Evolutionary conservation across 208 protist species (phyloP).

Genomic region (Balamuthia mandrillaris): DNA sequence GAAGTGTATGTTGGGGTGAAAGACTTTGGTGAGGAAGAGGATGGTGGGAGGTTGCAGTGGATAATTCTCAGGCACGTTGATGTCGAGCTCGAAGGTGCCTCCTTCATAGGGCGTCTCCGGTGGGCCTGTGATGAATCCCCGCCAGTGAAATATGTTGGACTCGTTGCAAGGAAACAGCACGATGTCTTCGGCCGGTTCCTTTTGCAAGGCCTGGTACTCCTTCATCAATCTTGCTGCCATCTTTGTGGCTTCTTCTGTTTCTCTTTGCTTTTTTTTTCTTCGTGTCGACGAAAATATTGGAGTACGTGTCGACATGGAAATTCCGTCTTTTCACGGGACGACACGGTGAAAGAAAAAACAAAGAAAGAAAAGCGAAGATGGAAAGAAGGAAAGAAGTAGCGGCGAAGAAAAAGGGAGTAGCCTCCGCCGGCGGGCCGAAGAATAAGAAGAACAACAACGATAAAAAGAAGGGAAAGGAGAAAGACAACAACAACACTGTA

Average conservation of each 20-base stretch:
- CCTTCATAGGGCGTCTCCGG: conserved; percentile 58
- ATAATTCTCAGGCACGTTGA: conserved; percentile 67
- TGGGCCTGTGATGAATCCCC: conserved; percentile 52
- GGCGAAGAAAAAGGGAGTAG: background rate
- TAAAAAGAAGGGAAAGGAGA: background rate
- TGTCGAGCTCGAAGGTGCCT: conserved; percentile 65
- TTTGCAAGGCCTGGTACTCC: conserved; percentile 12
- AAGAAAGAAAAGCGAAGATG: no score
- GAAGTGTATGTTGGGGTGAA: conserved; percentile 79
- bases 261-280: no score
- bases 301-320: no score
- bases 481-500: background rate
- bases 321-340: no score
- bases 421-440: background rate
- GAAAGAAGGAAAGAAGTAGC: background rate
- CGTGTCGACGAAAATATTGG: no score
- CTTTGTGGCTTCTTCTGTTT: no score
- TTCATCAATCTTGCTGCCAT: background rate
- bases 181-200: conserved; percentile 13
- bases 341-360: no score
- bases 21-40: conserved; percentile 73
- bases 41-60: conserved; percentile 67
- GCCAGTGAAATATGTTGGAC: conserved; percentile 12
- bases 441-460: background rate
- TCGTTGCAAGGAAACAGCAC: background rate